A percentile compares a stretch with the other conserved stretches of the same genome.
Evolutionary conservation across 1,139 yeast species (phyloP).

Genomic region (Protomyces inouyei): DNA sequence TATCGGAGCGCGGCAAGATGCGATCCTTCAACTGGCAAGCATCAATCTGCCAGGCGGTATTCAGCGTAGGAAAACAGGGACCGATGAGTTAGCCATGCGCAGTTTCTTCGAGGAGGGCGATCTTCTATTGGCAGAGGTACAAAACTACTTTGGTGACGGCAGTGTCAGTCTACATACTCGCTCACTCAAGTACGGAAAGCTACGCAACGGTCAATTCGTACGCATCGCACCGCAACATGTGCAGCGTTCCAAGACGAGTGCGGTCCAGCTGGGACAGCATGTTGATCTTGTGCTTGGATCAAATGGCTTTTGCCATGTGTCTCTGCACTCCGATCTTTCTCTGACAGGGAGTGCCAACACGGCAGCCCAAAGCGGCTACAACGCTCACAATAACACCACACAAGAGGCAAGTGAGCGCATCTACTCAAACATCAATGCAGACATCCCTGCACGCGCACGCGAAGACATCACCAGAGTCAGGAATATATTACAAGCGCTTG

Average conservation of each 20-base stretch:
- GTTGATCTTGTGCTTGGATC: constrained; percentile 87
- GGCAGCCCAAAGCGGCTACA: constrained; percentile 36
- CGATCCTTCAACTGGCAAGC: constrained; percentile 85
- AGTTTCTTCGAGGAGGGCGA: constrained; percentile 95
- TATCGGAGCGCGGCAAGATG: constrained; percentile 89
- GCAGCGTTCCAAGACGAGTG: constrained; percentile 78
- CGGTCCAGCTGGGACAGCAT: constrained; percentile 82
- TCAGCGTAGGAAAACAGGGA: constrained; percentile 83
- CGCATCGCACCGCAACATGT: constrained; percentile 77
- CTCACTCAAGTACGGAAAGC: constrained; percentile 88
- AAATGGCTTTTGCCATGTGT: constrained; percentile 90
- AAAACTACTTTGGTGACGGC: constrained; percentile 81
- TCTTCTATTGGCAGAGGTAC: constrained; percentile 86
- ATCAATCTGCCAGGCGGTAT: constrained; percentile 98
- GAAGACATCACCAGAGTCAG: constrained; percentile 77
- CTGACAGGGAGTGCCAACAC: constrained; percentile 32
- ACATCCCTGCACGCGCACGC: constrained; percentile 55
- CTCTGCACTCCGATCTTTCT: constrained; percentile 51
- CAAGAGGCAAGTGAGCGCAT: constrained; percentile 96
- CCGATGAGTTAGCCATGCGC: constrained; percentile 95
- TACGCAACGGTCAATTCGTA: constrained; percentile 81
- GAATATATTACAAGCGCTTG: constrained; percentile 75
- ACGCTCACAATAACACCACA: constrained; percentile 78
- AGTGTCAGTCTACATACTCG: constrained; percentile 92
- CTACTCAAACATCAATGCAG: constrained; percentile 82